Evolutionary conservation across 2,329 filamentous ascomycete genomes (phyloP).

Genomic region (Epichloe festucae): DNA sequence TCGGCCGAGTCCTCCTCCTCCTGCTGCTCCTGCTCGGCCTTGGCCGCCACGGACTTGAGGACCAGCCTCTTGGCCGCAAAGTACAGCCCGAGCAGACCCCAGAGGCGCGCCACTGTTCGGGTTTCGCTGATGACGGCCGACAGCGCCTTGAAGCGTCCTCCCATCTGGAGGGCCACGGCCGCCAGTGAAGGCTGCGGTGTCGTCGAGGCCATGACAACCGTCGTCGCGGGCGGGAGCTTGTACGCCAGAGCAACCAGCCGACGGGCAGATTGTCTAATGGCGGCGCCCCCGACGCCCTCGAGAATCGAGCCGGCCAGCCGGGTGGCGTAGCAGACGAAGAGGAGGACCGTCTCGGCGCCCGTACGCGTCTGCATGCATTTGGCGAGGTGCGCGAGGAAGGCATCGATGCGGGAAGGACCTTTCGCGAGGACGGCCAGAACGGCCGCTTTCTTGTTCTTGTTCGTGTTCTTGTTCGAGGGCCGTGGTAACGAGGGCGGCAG

Average conservation of each 20-base stretch:
- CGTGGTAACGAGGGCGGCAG: conserved; percentile 6
- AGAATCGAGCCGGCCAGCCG: conserved; percentile 41
- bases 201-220: conserved; percentile 29
- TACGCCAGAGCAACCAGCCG: conserved; percentile 40
- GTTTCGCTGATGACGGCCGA: conserved; percentile 56
- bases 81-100: conserved; percentile 64
- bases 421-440: conserved; percentile 7
- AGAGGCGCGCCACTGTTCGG: conserved; percentile 62
- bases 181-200: conserved; percentile 24
- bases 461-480: neutral
- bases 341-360: conserved; percentile 58
- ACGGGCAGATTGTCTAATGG: conserved; percentile 39
- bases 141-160: conserved; percentile 44
- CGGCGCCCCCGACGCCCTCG: conserved; percentile 39
- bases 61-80: conserved; percentile 47
- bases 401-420: conserved; percentile 26
- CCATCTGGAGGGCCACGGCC: conserved; percentile 33
- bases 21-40: conserved; percentile 3
- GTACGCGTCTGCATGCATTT: conserved; percentile 54
- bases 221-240: conserved; percentile 36
- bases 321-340: conserved; percentile 55
- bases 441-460: conserved; percentile 5
- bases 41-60: conserved; percentile 14
- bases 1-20: conserved; percentile 14
- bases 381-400: conserved; percentile 41